phyloP scores from a whole-genome alignment of 495 filamentous ascomycete species.

The Xeromyces bisporus region DNA sequence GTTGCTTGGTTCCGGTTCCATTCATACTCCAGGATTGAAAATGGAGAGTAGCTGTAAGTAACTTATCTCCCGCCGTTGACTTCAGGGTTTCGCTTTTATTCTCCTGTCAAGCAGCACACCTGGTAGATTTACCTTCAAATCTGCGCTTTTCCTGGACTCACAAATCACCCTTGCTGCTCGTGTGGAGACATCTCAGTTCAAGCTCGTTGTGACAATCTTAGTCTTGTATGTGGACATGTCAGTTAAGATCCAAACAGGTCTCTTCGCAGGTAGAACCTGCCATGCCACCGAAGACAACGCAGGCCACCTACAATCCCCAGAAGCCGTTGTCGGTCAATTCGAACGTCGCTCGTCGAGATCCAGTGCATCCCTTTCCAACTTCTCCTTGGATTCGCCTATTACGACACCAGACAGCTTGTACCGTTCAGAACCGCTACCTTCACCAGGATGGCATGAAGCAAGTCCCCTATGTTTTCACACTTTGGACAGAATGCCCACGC shows the following conservation, averaged over 20 bases:
- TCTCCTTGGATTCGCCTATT: slow-evolving; percentile 28
- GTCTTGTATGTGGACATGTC: too few species aligned
- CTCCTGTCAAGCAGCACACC: too few species aligned
- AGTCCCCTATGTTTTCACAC: slow-evolving; percentile 14
- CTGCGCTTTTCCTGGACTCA: too few species aligned
- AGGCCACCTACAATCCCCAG: slow-evolving; percentile 28
- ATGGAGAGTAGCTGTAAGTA: too few species aligned
- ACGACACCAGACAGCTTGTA: slow-evolving; percentile 29
- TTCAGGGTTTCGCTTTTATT: too few species aligned
- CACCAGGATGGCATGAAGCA: slow-evolving; percentile 26
- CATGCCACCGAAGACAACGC: slow-evolving; percentile 9
- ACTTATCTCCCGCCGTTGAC: too few species aligned
- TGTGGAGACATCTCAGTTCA: too few species aligned
- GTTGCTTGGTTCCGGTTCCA: too few species aligned
- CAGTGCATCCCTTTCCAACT: slow-evolving; percentile 31
- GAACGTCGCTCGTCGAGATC: slow-evolving; percentile 27
- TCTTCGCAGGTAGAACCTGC: slow-evolving; percentile 10
- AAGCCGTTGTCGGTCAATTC: slow-evolving; percentile 25
- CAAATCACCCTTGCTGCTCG: too few species aligned
- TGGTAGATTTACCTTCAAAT: too few species aligned
- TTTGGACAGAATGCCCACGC: slow-evolving; percentile 18
- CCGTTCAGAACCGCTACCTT: slow-evolving; percentile 25
- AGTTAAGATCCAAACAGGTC: slow-evolving; percentile 17
- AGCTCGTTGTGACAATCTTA: too few species aligned
- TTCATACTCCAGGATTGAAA: too few species aligned